These are phyloP conservation scores for Penicillium coprophilum DNA, from an alignment of 495 filamentous ascomycete species.

Conservation along the genomic window DNA sequence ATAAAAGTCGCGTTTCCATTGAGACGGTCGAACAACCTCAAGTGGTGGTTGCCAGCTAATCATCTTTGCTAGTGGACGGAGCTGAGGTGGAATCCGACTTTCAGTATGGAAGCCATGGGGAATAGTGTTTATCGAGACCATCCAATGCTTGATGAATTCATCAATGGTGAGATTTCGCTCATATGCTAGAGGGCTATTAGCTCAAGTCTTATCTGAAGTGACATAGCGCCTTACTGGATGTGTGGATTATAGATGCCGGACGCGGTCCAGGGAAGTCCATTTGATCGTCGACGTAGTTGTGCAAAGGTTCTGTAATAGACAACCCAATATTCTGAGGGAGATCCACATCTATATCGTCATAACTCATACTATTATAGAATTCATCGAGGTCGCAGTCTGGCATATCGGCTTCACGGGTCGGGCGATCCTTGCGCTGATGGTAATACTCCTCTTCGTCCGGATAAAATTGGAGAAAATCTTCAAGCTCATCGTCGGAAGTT, in stretches of 20 bases:
- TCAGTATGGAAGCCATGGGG: conserved; percentile 22
- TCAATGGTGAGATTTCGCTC: conserved; percentile 47
- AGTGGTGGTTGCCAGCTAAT: conserved; percentile 41
- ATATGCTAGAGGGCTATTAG: conserved; percentile 29
- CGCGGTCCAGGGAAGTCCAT: conserved; percentile 23
- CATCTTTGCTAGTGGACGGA: conserved; percentile 32
- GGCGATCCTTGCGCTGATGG: conserved; percentile 13
- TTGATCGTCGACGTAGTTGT: conserved; percentile 1
- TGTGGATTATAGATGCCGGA: conserved; percentile 34
- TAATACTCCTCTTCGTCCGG: conserved; percentile 32
- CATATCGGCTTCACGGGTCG: conserved; percentile 12
- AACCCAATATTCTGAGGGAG: conserved; percentile 9
- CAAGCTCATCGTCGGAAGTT: conserved; percentile 28
- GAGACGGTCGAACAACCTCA: conserved; percentile 39
- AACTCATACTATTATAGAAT: conserved; percentile 32
- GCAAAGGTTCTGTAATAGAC: conserved; percentile 6
- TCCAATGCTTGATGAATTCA: conserved; percentile 46
- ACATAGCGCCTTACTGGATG: conserved; percentile 33
- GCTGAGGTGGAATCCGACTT: conserved; percentile 23
- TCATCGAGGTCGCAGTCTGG: conserved; percentile 37
- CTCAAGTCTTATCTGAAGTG: neutral
- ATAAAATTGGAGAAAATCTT: conserved; percentile 42
- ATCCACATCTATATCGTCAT: conserved; percentile 23
- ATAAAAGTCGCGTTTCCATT: conserved; percentile 56
- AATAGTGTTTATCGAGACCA: conserved; percentile 27